phyloP scores from a whole-genome alignment of 2,329 filamentous ascomycete species.

The Fusarium decemcellulare region DNA sequence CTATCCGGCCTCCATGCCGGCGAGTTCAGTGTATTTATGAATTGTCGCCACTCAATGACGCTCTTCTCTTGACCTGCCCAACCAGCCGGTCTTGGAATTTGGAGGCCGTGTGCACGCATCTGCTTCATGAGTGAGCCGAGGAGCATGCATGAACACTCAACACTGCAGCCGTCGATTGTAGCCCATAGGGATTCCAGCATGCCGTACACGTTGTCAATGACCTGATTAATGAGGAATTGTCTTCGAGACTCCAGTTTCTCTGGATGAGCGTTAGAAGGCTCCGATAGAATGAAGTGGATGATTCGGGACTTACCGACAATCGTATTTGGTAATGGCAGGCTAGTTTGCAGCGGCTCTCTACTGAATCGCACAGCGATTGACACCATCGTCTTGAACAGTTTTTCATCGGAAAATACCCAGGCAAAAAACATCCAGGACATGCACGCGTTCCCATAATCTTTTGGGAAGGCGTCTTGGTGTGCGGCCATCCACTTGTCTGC shows the following conservation, averaged over 20 bases:
- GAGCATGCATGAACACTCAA: conserved; percentile 2
- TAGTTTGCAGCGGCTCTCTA: background rate
- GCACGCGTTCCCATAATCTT: background rate
- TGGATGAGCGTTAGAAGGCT: background rate
- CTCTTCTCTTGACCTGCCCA: background rate
- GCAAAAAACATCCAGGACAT: background rate
- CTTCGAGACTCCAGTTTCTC: background rate
- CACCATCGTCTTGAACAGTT: background rate
- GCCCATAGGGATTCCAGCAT: background rate
- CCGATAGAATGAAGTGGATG: background rate
- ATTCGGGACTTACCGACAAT: background rate
- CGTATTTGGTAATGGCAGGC: background rate
- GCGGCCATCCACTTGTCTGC: conserved; percentile 9
- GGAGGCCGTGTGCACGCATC: background rate
- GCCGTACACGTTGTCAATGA: background rate
- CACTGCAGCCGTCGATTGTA: background rate
- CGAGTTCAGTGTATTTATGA: background rate
- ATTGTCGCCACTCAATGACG: background rate
- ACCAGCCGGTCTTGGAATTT: background rate
- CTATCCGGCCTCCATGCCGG: background rate
- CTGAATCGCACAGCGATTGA: background rate
- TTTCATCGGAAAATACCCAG: background rate
- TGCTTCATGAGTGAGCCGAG: conserved; percentile 2
- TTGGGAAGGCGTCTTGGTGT: background rate
- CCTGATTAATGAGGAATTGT: background rate